Conservation (phyloP, 2,329 filamentous ascomycete genomes). For the Botrytis deweyae region DNA sequence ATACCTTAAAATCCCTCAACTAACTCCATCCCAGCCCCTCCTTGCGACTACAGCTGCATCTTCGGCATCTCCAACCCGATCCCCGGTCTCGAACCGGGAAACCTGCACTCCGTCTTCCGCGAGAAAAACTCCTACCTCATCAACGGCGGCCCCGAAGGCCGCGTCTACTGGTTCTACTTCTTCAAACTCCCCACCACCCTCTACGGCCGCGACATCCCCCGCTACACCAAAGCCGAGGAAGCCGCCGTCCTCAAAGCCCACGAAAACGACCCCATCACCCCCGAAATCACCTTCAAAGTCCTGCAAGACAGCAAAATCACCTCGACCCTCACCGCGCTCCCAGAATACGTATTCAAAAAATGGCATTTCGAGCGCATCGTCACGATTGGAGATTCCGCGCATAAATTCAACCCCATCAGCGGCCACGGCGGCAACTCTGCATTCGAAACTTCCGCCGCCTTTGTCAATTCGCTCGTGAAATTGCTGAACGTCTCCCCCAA, state of each 20-base stretch:
- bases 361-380: slow-evolving; percentile 45
- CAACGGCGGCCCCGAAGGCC: slow-evolving; percentile 24
- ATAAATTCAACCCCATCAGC: slow-evolving; percentile 21
- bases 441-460: not conserved
- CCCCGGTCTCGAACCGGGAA: slow-evolving; percentile 22
- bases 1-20: not conserved
- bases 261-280: slow-evolving; percentile 21
- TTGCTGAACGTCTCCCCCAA: not conserved
- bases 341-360: slow-evolving; percentile 38
- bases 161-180: slow-evolving; percentile 26
- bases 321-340: slow-evolving; percentile 23
- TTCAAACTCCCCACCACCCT: slow-evolving; percentile 24
- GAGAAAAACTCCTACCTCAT: slow-evolving; percentile 24
- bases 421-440: slow-evolving; percentile 9
- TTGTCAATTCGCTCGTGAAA: slow-evolving; percentile 10
- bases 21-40: not conserved
- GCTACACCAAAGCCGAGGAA: slow-evolving; percentile 27
- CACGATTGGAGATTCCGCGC: slow-evolving; percentile 22
- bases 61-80: slow-evolving; percentile 28
- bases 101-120: slow-evolving; percentile 21
- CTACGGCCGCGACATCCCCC: slow-evolving; percentile 26
- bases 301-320: slow-evolving; percentile 23
- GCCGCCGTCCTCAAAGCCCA: slow-evolving; percentile 18
- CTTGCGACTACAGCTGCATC: slow-evolving; percentile 26
- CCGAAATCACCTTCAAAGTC: slow-evolving; percentile 24